These are phyloP conservation scores for Aureobasidium leucospermi DNA, from an alignment of 2,329 filamentous ascomycete species.

Conservation along the genomic window DNA sequence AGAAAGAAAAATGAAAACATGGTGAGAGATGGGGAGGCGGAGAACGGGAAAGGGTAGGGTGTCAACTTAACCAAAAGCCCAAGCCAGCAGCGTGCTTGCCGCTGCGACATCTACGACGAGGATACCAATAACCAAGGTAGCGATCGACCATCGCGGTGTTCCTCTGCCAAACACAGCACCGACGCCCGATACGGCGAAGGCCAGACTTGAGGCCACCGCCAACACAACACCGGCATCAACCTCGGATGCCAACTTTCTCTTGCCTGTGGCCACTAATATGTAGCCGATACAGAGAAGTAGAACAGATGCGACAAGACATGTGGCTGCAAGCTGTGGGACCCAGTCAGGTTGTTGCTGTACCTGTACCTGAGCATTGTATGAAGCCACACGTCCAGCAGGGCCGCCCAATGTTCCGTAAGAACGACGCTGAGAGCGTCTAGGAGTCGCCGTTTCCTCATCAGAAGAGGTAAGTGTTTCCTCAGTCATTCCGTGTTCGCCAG, in stretches of 20 bases:
- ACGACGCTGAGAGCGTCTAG: conserved; percentile 31
- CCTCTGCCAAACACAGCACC: conserved; percentile 50
- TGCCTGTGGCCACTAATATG: conserved; percentile 60
- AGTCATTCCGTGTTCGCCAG: background rate
- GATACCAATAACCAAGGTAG: conserved; percentile 36
- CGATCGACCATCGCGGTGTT: conserved; percentile 39
- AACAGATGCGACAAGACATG: conserved; percentile 53
- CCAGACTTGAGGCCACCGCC: conserved; percentile 59
- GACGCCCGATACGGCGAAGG: conserved; percentile 56
- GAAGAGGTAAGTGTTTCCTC: conserved; percentile 25
- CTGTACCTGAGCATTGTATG: conserved; percentile 4
- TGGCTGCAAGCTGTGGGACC: conserved; percentile 31
- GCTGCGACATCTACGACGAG: conserved; percentile 43
- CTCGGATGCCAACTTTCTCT: conserved; percentile 59
- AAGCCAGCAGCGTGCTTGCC: conserved; percentile 46
- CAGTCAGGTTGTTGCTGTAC: conserved; percentile 2
- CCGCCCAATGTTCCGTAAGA: conserved; percentile 10
- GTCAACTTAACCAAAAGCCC: conserved; percentile 30
- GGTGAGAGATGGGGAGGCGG: background rate
- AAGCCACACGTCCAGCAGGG: background rate
- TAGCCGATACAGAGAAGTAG: conserved; percentile 58
- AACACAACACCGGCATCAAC: conserved; percentile 67
- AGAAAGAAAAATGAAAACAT: background rate
- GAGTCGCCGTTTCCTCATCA: conserved; percentile 22
- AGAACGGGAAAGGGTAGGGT: background rate